Percentiles rank a stretch among this genome's conserved stretches.
phyloP scores from a whole-genome alignment of 805 yeast species.

The Maudiozyma barnettii region DNA sequence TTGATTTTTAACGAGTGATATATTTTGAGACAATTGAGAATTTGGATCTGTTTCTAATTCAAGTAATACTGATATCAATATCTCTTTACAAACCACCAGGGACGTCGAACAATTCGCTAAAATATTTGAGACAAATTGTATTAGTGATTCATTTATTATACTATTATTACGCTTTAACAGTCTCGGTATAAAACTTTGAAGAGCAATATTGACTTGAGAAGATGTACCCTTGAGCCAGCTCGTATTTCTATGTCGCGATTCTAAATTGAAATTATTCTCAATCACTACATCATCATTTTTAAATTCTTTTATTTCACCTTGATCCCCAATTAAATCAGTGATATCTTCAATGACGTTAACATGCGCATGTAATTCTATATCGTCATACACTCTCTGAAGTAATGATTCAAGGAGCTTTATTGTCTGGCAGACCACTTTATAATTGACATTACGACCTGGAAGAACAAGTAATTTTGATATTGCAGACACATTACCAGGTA shows the following conservation, averaged over 20 bases:
- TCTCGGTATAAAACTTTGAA: slow-evolving; percentile 29
- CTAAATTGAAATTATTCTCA: neutral
- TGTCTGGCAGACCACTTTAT: slow-evolving; percentile 27
- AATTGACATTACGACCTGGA: slow-evolving; percentile 31
- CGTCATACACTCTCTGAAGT: slow-evolving; percentile 34
- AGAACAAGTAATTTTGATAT: slow-evolving; percentile 32
- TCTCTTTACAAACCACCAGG: slow-evolving; percentile 13
- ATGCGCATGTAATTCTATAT: slow-evolving; percentile 29
- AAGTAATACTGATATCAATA: slow-evolving; percentile 12
- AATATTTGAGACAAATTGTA: slow-evolving; percentile 8
- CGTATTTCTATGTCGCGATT: slow-evolving; percentile 32
- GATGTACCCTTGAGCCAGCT: slow-evolving; percentile 50
- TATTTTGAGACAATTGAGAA: slow-evolving; percentile 5
- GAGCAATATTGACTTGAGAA: slow-evolving; percentile 39
- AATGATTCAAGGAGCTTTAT: slow-evolving; percentile 28
- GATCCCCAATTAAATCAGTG: neutral
- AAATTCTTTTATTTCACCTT: neutral
- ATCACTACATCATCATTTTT: neutral
- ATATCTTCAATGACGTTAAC: neutral
- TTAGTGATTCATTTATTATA: slow-evolving; percentile 11
- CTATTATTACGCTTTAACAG: slow-evolving; percentile 19
- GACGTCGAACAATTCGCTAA: slow-evolving; percentile 11
- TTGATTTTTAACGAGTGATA: slow-evolving; percentile 2
- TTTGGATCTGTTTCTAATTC: slow-evolving; percentile 8
- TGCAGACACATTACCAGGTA: slow-evolving; percentile 44